Evolutionary conservation across 164 flowering plant species (phyloP).

Genomic region (Umbellularia californica): DNA sequence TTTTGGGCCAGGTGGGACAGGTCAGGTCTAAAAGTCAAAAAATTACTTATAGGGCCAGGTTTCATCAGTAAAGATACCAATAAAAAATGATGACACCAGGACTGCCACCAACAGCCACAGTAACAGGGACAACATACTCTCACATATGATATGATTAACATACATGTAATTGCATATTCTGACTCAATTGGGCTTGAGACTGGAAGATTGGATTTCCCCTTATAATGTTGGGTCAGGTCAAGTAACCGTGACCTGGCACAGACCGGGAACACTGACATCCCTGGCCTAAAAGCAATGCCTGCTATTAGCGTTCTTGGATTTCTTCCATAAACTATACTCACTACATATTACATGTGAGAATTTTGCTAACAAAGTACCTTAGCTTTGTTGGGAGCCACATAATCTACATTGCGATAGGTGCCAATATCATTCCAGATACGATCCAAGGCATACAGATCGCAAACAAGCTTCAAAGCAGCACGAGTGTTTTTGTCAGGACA

Average conservation of each 20-base stretch:
- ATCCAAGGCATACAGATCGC: conserved; percentile 93
- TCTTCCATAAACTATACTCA: not conserved
- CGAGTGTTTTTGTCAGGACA: conserved; percentile 69
- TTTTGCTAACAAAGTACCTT: conserved; percentile 49
- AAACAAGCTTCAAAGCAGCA: conserved; percentile 71
- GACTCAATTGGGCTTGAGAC: not conserved
- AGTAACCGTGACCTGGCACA: not conserved
- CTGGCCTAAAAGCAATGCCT: not conserved
- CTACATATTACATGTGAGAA: not conserved
- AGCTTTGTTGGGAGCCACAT: conserved; percentile 97
- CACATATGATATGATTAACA: not conserved
- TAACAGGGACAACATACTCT: not conserved
- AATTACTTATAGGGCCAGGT: not conserved
- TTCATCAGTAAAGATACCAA: not conserved
- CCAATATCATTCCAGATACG: conserved; percentile 97
- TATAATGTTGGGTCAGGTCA: no score
- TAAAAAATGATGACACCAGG: no score
- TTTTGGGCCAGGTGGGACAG: no score
- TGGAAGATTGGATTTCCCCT: not conserved
- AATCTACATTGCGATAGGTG: conserved; percentile 92
- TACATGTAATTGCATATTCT: not conserved
- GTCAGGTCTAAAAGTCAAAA: no score
- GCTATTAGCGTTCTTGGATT: not conserved
- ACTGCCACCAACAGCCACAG: not conserved
- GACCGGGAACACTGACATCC: not conserved